Conservation (phyloP, 768 basidiomycete species). For the Psilocybe cyanescens region DNA sequence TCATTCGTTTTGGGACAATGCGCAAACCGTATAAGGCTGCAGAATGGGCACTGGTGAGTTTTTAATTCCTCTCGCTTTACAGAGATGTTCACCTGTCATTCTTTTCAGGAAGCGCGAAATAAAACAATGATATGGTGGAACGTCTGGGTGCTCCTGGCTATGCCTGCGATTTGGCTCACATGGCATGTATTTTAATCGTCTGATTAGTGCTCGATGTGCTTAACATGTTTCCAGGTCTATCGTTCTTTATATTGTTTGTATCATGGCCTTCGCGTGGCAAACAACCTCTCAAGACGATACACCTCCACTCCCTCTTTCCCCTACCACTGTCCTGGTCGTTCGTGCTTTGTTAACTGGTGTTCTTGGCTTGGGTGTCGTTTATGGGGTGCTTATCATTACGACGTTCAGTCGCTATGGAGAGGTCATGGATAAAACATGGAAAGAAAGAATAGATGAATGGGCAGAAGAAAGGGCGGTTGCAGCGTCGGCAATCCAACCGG, state of each 20-base stretch:
- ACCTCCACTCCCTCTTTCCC: slow-evolving; percentile 15
- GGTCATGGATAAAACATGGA: slow-evolving; percentile 35
- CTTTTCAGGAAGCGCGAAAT: slow-evolving; percentile 51
- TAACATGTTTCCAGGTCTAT: slow-evolving; percentile 45
- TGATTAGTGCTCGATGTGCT: background rate
- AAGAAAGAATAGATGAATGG: slow-evolving; percentile 19
- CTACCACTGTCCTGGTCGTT: slow-evolving; percentile 26
- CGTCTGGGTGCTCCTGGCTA: slow-evolving; percentile 65
- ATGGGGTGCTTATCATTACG: slow-evolving; percentile 52
- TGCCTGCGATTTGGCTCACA: slow-evolving; percentile 65
- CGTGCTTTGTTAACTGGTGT: slow-evolving; percentile 48
- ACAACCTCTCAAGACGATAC: slow-evolving; percentile 43
- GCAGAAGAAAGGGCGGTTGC: slow-evolving; percentile 10
- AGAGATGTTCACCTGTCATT: background rate
- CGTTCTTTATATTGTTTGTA: slow-evolving; percentile 53
- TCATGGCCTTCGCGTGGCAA: slow-evolving; percentile 64
- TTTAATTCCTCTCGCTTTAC: background rate
- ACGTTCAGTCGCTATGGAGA: slow-evolving; percentile 59
- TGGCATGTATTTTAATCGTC: slow-evolving; percentile 38
- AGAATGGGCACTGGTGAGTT: slow-evolving; percentile 58
- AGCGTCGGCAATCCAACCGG: background rate
- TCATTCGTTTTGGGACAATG: slow-evolving; percentile 65
- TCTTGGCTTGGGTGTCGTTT: slow-evolving; percentile 52
- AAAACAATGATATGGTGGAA: slow-evolving; percentile 47
- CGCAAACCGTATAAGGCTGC: slow-evolving; percentile 60